These are phyloP conservation scores for Calonectria honghensis DNA, from an alignment of 2,329 filamentous ascomycete species.

Conservation along the genomic window DNA sequence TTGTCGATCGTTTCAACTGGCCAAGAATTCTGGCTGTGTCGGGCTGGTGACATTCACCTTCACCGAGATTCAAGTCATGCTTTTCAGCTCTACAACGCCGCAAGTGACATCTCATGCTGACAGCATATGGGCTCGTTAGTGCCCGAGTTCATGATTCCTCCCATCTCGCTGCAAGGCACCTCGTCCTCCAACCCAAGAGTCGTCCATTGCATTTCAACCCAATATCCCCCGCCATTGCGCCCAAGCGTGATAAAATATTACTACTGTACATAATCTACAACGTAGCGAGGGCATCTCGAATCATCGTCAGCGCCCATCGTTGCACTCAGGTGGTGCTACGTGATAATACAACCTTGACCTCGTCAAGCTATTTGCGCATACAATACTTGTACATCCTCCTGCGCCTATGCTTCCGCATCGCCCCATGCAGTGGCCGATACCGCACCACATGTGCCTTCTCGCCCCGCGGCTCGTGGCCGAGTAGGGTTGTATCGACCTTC, in stretches of 20 bases:
- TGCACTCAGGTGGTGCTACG: constrained; percentile 31
- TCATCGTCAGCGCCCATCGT: constrained; percentile 10
- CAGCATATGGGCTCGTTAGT: constrained; percentile 5
- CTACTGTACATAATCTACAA: constrained; percentile 28
- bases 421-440: constrained; percentile 41
- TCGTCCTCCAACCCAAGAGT: constrained; percentile 15
- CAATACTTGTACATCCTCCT: constrained; percentile 46
- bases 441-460: constrained; percentile 33
- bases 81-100: constrained; percentile 15
- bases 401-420: constrained; percentile 41
- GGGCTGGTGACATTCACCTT: constrained; percentile 23
- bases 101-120: constrained; percentile 23
- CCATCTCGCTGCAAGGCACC: constrained; percentile 16
- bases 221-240: not conserved
- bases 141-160: constrained; percentile 11
- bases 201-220: constrained; percentile 15
- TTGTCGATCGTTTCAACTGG: constrained; percentile 31
- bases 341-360: constrained; percentile 29
- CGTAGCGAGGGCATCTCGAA: constrained; percentile 25
- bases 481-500: constrained; percentile 66
- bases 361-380: constrained; percentile 33
- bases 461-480: constrained; percentile 55
- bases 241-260: constrained; percentile 7
- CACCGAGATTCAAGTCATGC: constrained; percentile 6
- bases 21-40: not conserved